Percentiles rank a stretch among this genome's conserved stretches.
Conservation (phyloP, 352 stramenopile genomes). For the Pseudoperonospora humuli region DNA sequence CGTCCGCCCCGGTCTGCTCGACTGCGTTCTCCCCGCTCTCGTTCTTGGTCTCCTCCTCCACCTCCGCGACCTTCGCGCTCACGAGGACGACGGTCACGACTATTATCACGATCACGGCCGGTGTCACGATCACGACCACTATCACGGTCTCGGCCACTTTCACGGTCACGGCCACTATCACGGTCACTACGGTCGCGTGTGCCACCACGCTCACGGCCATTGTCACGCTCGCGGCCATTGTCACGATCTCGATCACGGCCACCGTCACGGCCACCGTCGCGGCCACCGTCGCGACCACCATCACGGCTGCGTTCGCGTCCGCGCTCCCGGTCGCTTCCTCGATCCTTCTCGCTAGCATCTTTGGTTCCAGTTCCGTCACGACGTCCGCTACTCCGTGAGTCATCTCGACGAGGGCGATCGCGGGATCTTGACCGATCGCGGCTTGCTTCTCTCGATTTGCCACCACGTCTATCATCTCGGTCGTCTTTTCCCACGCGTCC, state of each 20-base stretch:
- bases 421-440: constrained; percentile 54
- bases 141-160: constrained; percentile 6
- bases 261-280: constrained; percentile 11
- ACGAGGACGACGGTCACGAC: constrained; percentile 20
- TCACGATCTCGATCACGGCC: constrained; percentile 1
- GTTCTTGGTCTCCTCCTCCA: constrained; percentile 23
- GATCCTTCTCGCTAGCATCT: too few relatives aligned
- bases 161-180: constrained; percentile 20
- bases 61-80: constrained; percentile 25
- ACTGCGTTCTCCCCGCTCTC: constrained; percentile 20
- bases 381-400: constrained; percentile 14
- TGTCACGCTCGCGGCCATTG: background rate
- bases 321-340: background rate
- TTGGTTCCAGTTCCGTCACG: too few relatives aligned
- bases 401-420: constrained; percentile 30
- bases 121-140: constrained; percentile 16
- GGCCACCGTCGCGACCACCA: constrained; percentile 11
- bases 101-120: constrained; percentile 26
- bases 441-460: constrained; percentile 33
- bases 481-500: constrained; percentile 31
- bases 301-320: constrained; percentile 2
- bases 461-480: constrained; percentile 18
- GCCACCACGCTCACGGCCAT: constrained; percentile 7
- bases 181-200: constrained; percentile 1
- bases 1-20: constrained; percentile 29